Evolutionary conservation across 176 grass and related monocot species (phyloP), one percentile per base, ranked within the genome.

Genomic region (Saccharum officinarum): DNA sequence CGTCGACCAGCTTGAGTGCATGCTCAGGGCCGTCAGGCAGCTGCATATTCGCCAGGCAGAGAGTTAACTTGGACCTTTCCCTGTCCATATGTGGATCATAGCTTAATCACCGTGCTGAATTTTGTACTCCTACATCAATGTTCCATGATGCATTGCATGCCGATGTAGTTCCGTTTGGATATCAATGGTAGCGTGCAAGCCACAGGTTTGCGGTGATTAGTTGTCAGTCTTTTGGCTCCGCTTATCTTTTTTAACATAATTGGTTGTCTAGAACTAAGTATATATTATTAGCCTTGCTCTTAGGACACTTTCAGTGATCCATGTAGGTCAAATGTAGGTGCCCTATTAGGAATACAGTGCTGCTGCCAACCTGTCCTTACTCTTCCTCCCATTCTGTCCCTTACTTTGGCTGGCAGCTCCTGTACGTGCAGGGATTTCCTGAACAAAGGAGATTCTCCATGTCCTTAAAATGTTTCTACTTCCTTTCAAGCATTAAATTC

Each of bases 31-130:
- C 69, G 68, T 86, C 89, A 15, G 64, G 67, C 13, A 60, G 75
- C 45, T 77, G 71, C 87, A 71, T 74, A 18, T 74, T 84, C 62
- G 61, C 42, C 46, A 71, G 63, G 10, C 88, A 71, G 33, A 77
- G 75, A 41, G 38, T 99, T 82, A 99, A 92, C 63, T 69, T 99
- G 79, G 93, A 96, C 63, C 93, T 99, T 61, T 94, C 97, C 5
- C 88, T 99, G 92, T 94, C 97, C 55, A 88, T 96, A 59, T 89
- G 91, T 18, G 83, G 91, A 75, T 90, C 85, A 9, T 87, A 83
- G 25, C 87, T 80, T 87, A 83, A 14, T 73, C 52, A 69, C 23
- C 38, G 31, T 67, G 75, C 28, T 69, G 60, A 47, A 47, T 76
- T 63, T 52, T 87, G 69, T 80, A 28, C 28, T 28, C 28, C 28